Evolutionary conservation across 768 basidiomycete species (phyloP).

Genomic region (Suillus cothurnatus): DNA sequence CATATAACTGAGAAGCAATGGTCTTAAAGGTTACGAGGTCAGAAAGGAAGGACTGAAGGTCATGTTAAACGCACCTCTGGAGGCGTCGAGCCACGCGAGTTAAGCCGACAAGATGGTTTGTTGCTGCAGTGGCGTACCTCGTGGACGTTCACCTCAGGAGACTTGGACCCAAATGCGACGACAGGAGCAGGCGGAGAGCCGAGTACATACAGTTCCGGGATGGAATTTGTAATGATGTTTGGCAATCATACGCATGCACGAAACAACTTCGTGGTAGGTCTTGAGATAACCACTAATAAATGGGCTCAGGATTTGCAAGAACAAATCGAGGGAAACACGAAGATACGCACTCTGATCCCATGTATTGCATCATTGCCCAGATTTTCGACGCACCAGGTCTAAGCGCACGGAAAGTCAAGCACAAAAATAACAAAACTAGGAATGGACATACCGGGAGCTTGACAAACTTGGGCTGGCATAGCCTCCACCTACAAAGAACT

Average conservation of each 20-base stretch:
- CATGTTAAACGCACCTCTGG: too few relatives aligned
- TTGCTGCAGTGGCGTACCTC: too few relatives aligned
- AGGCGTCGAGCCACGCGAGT: too few relatives aligned
- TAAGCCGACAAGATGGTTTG: too few relatives aligned
- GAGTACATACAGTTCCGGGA: constrained; percentile 85
- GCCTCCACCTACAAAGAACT: constrained; percentile 64
- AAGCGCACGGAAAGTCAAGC: background rate
- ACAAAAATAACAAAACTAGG: background rate
- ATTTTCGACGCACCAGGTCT: constrained; percentile 91
- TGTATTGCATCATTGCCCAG: constrained; percentile 95
- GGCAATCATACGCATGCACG: constrained; percentile 69
- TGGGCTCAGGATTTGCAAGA: constrained; percentile 1
- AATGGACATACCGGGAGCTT: constrained; percentile 72
- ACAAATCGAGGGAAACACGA: background rate
- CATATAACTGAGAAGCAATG: constrained; percentile 61
- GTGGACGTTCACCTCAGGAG: constrained; percentile 60
- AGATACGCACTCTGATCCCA: constrained; percentile 75
- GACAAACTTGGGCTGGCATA: constrained; percentile 90
- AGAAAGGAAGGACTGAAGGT: constrained; percentile 77
- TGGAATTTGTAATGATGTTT: constrained; percentile 61
- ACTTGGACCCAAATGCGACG: constrained; percentile 79
- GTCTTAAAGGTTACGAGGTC: constrained; percentile 82
- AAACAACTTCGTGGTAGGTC: constrained; percentile 84
- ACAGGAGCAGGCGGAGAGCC: constrained; percentile 91
- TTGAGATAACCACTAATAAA: constrained; percentile 75